phyloP scores from a whole-genome alignment of 2,329 filamentous ascomycete genomes.

The Thelonectria discophora region DNA sequence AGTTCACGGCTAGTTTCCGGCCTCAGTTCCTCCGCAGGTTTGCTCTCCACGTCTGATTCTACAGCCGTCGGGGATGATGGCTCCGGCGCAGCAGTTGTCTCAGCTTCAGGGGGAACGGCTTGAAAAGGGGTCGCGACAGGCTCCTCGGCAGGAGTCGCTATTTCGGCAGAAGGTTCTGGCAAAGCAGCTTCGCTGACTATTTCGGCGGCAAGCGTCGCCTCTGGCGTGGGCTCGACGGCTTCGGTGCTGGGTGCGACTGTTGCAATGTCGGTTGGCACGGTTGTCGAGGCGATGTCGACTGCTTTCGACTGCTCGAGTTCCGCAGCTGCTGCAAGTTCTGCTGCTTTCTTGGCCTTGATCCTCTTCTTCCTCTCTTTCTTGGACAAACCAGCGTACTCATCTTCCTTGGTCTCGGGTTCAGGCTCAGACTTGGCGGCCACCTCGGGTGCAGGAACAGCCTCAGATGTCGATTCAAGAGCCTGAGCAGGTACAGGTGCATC shows the following conservation, averaged over 20 bases:
- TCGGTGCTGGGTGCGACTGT: neutral
- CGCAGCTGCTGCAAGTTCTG: slow-evolving; percentile 2
- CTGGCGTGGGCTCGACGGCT: neutral
- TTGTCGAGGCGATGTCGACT: neutral
- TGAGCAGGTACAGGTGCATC: neutral
- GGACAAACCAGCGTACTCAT: neutral
- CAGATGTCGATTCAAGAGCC: neutral
- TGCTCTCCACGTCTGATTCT: neutral
- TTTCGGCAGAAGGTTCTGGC: neutral
- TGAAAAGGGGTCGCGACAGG: neutral
- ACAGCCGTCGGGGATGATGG: neutral
- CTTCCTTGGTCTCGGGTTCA: neutral
- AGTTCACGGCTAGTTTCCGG: neutral
- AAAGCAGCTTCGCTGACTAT: neutral
- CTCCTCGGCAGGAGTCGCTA: neutral
- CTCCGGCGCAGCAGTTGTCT: neutral
- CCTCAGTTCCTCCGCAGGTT: neutral
- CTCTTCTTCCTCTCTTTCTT: slow-evolving; percentile 13
- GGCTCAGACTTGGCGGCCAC: neutral
- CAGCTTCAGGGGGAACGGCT: neutral
- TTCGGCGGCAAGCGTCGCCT: neutral
- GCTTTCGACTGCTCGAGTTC: neutral
- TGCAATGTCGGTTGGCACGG: neutral
- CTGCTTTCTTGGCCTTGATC: slow-evolving; percentile 29
- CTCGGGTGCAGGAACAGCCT: neutral